Evolutionary conservation across 768 basidiomycete species (phyloP), one percentile per base, ranked within the genome.

Genomic region (Pleurotus platypus): DNA sequence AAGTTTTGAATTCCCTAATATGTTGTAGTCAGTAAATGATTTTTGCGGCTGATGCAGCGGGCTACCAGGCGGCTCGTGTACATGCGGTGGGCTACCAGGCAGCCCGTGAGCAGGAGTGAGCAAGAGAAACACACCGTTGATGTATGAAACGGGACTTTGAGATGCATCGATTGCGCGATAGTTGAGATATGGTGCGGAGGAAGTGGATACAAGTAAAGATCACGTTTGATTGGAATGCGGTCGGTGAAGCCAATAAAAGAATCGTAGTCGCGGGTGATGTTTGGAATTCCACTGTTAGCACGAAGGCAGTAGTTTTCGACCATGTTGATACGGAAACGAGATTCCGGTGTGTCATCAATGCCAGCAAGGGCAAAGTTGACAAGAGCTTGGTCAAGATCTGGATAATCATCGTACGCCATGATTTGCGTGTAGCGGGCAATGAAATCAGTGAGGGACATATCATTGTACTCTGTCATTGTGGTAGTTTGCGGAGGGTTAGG

Each of bases 211-310:
- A 55, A 4, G 30, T 39, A 43, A 39, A 55, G n/a, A 15, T 40
- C 38, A 15, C 12, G 16, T 15, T 2, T 16, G 24, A 42, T 43
- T 8, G 53, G 53, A 27, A 55, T 55, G 2, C 13, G 16, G 8
- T 37, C 26, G 12, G 53, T 43, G 22, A 55, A 55, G 39, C 53
- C 53, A 22, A 55, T 30, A 4, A 55, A 40, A 4, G 53, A 55
- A 30, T 55, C 53, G 53, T 39, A 55, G 26, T 55, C 53, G 20
- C 53, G 53, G 2, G 7, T 12, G 4, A 11, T 55, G 35, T 18
- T 16, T 39, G 53, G 39, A 22, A 40, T 40, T 3, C 8, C 13
- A 22, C 22, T 8, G 18, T 18, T 7, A 27, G 3, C 22, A 51
- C n/a, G 26, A 8, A 24, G 26, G 13, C 13, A 4, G 16, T 42